A percentile compares a stretch with the other conserved stretches of the same genome.
phyloP scores from a whole-genome alignment of 257 asterid species.

The Euphrasia confusa region DNA sequence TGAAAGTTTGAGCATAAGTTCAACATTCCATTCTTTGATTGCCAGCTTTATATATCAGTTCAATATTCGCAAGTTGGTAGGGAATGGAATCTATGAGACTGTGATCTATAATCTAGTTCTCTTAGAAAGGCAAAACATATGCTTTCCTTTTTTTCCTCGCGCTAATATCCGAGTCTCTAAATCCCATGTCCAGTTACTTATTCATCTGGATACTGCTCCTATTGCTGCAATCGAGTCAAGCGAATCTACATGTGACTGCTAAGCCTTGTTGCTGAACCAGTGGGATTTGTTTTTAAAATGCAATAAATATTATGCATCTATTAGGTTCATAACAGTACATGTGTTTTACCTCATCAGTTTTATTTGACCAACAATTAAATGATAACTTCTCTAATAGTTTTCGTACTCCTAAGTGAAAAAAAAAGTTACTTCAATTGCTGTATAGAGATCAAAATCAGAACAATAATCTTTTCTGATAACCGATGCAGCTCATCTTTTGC shows the following conservation, averaged over 20 bases:
- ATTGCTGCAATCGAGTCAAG: not conserved
- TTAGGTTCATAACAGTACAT: not conserved
- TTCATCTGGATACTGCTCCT: not conserved
- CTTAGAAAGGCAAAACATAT: not conserved
- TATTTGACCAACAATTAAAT: not conserved
- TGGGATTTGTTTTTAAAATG: not conserved
- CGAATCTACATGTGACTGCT: not conserved
- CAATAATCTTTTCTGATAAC: not conserved
- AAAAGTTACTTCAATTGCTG: not conserved
- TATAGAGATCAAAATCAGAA: not conserved
- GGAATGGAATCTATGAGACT: not conserved
- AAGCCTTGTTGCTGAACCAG: not conserved
- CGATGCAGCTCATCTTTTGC: not conserved
- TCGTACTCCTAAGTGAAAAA: not conserved
- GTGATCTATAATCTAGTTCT: not conserved
- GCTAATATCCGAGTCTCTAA: not conserved
- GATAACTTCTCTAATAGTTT: not conserved
- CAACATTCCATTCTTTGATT: not conserved
- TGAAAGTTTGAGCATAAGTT: slow-evolving; percentile 1
- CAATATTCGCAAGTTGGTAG: not conserved
- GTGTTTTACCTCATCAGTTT: not conserved
- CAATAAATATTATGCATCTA: not conserved
- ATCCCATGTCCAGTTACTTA: not conserved
- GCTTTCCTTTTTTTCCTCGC: not conserved
- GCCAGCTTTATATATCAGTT: not conserved